Conservation (phyloP, 2,329 filamentous ascomycete species). For the Penicillium sp. region DNA sequence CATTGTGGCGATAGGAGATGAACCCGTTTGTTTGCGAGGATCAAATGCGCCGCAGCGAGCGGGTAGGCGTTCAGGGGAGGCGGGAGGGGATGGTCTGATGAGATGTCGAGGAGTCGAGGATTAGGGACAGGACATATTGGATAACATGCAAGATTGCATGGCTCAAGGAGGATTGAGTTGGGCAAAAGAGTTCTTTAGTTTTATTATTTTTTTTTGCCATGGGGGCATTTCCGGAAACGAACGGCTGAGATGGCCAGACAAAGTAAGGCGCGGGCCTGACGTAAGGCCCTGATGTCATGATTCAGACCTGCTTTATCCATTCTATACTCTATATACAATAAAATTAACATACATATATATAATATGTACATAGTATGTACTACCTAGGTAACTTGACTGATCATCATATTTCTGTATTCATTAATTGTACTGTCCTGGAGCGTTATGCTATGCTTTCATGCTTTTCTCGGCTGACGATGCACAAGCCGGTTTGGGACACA, state of each 20-base stretch:
- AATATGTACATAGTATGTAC: too few species aligned
- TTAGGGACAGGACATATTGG: slow-evolving; percentile 2
- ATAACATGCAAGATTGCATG: not conserved
- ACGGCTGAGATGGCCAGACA: slow-evolving; percentile 21
- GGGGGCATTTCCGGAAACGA: slow-evolving; percentile 26
- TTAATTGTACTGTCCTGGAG: too few species aligned
- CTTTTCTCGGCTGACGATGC: not conserved
- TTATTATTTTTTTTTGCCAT: too few species aligned
- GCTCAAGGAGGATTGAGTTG: not conserved
- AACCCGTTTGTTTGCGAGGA: not conserved
- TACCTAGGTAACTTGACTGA: too few species aligned
- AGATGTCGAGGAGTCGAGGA: not conserved
- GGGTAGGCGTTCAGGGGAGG: not conserved
- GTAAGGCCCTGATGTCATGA: slow-evolving; percentile 34
- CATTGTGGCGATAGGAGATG: slow-evolving; percentile 21
- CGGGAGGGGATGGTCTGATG: not conserved
- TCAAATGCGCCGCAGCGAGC: not conserved
- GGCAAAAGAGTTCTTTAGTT: too few species aligned
- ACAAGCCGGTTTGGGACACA: not conserved
- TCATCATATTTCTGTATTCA: too few species aligned
- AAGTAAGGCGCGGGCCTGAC: slow-evolving; percentile 25
- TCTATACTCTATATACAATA: too few species aligned
- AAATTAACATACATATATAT: too few species aligned
- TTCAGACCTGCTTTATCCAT: too few species aligned
- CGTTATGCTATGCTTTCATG: not conserved